These are phyloP conservation scores for Candida albicans DNA, from an alignment of 1,139 yeast genomes.

Conservation along the genomic window DNA sequence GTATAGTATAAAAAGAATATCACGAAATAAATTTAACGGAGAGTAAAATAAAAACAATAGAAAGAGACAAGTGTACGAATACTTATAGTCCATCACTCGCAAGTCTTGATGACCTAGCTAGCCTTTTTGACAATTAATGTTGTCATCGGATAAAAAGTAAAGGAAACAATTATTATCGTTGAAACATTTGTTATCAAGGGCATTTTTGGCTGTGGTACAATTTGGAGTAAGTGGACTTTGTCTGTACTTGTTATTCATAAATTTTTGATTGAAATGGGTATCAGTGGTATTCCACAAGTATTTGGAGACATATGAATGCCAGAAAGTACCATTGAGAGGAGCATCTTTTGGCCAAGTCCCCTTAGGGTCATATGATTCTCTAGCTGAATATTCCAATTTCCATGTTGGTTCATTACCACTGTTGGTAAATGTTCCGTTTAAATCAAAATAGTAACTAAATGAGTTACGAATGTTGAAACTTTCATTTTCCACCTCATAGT, in stretches of 20 bases:
- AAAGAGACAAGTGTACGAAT: background rate
- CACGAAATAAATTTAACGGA: background rate
- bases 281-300: constrained; percentile 34
- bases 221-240: constrained; percentile 49
- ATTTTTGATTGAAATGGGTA: constrained; percentile 45
- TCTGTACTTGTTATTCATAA: constrained; percentile 49
- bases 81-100: background rate
- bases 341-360: constrained; percentile 48
- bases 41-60: background rate
- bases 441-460: constrained; percentile 52
- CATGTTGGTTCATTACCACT: constrained; percentile 54
- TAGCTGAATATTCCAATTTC: constrained; percentile 54
- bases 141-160: constrained; percentile 10
- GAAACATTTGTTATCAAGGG: constrained; percentile 2
- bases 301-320: constrained; percentile 44
- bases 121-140: constrained; percentile 10
- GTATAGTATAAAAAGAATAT: background rate
- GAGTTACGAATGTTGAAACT: constrained; percentile 63
- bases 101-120: background rate
- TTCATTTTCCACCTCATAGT: constrained; percentile 63
- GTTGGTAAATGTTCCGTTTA: constrained; percentile 51
- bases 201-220: constrained; percentile 34
- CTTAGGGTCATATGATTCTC: constrained; percentile 49
- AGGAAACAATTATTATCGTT: constrained; percentile 41
- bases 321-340: constrained; percentile 61